Evolutionary conservation across 1,139 yeast genomes (phyloP).

Genomic region (Magnusiomyces sp.): DNA sequence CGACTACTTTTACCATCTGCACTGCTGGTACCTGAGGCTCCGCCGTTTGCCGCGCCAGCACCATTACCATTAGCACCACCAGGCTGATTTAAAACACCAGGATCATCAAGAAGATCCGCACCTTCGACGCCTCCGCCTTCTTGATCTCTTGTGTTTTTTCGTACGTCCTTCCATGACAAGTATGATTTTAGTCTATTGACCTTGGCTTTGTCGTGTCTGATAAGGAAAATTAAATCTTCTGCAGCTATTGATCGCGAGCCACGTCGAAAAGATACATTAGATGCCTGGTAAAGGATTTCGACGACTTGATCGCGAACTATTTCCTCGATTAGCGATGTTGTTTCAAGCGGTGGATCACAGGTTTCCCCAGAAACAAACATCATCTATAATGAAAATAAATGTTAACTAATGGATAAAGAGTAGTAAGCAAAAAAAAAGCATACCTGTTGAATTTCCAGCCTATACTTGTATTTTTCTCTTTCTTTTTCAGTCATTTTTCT

Average conservation of each 20-base stretch:
- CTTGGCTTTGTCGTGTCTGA: slow-evolving; percentile 90
- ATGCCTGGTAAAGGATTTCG: slow-evolving; percentile 73
- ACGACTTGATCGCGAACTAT: slow-evolving; percentile 92
- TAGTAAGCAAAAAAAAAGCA: background rate
- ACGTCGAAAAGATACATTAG: slow-evolving; percentile 66
- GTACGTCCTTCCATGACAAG: slow-evolving; percentile 92
- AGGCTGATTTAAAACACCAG: slow-evolving; percentile 24
- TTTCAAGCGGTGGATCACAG: slow-evolving; percentile 86
- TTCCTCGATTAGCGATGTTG: slow-evolving; percentile 87
- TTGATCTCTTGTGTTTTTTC: slow-evolving; percentile 94
- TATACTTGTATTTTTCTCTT: slow-evolving; percentile 25
- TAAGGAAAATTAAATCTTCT: slow-evolving; percentile 86
- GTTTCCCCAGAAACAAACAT: slow-evolving; percentile 97
- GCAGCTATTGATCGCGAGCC: slow-evolving; percentile 84
- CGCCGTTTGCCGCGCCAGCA: slow-evolving; percentile 32
- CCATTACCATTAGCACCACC: slow-evolving; percentile 18
- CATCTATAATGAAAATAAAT: slow-evolving; percentile 43
- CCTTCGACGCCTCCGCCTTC: slow-evolving; percentile 75
- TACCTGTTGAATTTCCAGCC: slow-evolving; percentile 29
- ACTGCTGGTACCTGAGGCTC: slow-evolving; percentile 31
- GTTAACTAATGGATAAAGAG: background rate
- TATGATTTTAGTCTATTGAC: slow-evolving; percentile 86
- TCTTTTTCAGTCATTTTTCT: slow-evolving; percentile 56
- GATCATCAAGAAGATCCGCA: slow-evolving; percentile 45
- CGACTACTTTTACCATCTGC: slow-evolving; percentile 38